Evolutionary conservation across 352 stramenopile species (phyloP).

Genomic region (Phytopythium ostracodes): DNA sequence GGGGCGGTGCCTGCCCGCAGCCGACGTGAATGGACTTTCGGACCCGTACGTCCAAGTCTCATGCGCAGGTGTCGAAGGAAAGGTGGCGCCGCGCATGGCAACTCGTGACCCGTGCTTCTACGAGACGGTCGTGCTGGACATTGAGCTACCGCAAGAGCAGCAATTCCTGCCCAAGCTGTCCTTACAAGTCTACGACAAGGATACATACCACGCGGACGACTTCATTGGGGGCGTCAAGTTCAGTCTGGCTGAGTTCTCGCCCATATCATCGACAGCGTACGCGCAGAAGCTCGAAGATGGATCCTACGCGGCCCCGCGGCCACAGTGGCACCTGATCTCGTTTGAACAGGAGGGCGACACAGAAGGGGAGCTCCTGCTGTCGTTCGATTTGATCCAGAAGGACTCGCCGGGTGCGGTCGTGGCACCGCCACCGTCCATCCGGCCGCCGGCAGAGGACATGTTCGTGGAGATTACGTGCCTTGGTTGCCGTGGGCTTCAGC

Average conservation of each 20-base stretch:
- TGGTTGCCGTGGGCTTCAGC: slow-evolving; percentile 69
- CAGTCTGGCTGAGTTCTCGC: slow-evolving; percentile 49
- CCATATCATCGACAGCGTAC: slow-evolving; percentile 59
- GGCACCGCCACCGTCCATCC: slow-evolving; percentile 55
- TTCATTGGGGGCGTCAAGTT: slow-evolving; percentile 64
- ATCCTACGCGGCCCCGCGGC: slow-evolving; percentile 51
- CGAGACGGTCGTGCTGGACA: slow-evolving; percentile 71
- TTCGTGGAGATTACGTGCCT: slow-evolving; percentile 82
- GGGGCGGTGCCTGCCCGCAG: slow-evolving; percentile 59
- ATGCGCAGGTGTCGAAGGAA: slow-evolving; percentile 66
- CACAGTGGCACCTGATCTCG: slow-evolving; percentile 70
- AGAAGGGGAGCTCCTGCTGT: slow-evolving; percentile 77
- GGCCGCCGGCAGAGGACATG: slow-evolving; percentile 49
- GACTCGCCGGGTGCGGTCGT: slow-evolving; percentile 52
- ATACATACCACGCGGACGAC: slow-evolving; percentile 69
- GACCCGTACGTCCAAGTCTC: slow-evolving; percentile 85
- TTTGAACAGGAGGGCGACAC: slow-evolving; percentile 55
- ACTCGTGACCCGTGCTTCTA: slow-evolving; percentile 85
- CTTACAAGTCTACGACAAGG: slow-evolving; percentile 74
- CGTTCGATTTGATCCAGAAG: slow-evolving; percentile 72
- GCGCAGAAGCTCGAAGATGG: slow-evolving; percentile 36
- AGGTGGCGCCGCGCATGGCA: slow-evolving; percentile 52
- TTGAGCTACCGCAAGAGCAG: slow-evolving; percentile 65
- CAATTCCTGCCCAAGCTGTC: slow-evolving; percentile 67
- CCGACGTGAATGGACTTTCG: slow-evolving; percentile 67